Base-by-base conservation (phyloP, 139 green algal genomes). In the Picochlorum sp. region DNA sequence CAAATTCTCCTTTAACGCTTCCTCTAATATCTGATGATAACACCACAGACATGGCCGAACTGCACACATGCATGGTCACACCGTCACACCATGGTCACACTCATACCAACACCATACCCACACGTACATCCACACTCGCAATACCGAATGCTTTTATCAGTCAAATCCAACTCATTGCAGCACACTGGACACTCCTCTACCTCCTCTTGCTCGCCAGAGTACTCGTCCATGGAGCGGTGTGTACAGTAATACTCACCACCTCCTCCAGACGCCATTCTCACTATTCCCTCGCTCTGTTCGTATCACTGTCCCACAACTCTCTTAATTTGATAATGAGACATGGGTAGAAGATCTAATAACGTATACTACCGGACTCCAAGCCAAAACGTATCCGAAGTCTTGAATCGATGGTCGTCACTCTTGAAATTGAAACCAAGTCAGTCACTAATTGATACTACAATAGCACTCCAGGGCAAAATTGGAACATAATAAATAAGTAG, bases 11-110 rank as follows among this genome's bases (percentile, higher is more conserved):
- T 88, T 89, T 4, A 52, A 60, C 7, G 88, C 86, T 59, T 91
- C 81, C 66, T 96, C 88, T 66, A 89, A 83, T 20, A 96, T 79
- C 47, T 89, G 83, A 63, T 95, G 81, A 57, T 71, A 93, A 64
- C 86, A 93, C 83, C 86, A 90, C 50, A 89, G 62, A 65, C 84
- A 91, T 55, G 87, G 81, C 45, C 72, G 71, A 63, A 70, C 71
- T 78, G 66, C 60, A 66, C 23, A 9, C n/a, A 18, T 49, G 45
- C 47, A 54, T 21, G 11, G 18, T 26, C 47, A 21, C 47, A 54
- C 16, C 3, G 47, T 54, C 47, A 54, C 16, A 20, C 18, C 16
- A 18, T 26, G 6, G 10, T 54, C n/a, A 21, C 18, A 16, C 47
- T 20, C 8, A 54, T 13, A 54, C n/a, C 15, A 10, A 20, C n/a